Base-by-base conservation (phyloP, 345 rosid species). In the Hevea brasiliensis region DNA sequence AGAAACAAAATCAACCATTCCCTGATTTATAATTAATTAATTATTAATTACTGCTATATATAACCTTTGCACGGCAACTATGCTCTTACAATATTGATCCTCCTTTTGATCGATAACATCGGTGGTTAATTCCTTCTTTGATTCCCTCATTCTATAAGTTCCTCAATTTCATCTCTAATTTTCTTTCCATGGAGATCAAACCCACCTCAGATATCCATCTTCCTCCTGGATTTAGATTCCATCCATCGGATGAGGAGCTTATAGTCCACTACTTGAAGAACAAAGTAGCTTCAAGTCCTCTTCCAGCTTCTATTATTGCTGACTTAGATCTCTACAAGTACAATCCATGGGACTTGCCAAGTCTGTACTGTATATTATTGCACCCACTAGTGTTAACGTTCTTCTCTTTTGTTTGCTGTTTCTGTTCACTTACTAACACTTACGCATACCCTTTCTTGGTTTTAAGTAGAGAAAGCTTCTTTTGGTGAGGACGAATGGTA, bases 281-380 rank as follows among this genome's bases (percentile, higher is more conserved):
- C 70, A 84, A 72, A 80, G 76, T 81, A 44, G 50, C 76, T 29
- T 85, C 85, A 26, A 76, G 4, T 23, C 82, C 85, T 15, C 84
- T 87, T 29, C 88, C 87, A 1, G 90, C 84, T 68, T 72, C 87
- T 23, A 60, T 85, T 59, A 77, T 87, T 32, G 84, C 88, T 40
- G 88, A 85, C 24, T 77, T 87, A 20, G 83, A 87, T 57, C 79
- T 87, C 24, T 87, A 82, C 60, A 85, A 81, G 70, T 78, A 72
- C 41, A 72, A 81, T 53, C 88, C 90, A 23, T 85, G 88, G 90
- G 87, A 87, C 51, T 83, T 87, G 42, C 88, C 87, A 74, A 74
- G 90, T 87, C n/a, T 32, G 79, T 74, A 41, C 9, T 11, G 10
- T 14, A 27, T 41, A 42, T 17, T n/a, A 44, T n/a, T 68, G 9